phyloP scores from a whole-genome alignment of 2,329 filamentous ascomycete genomes.

The Phaeophleospora eucalypticola region DNA sequence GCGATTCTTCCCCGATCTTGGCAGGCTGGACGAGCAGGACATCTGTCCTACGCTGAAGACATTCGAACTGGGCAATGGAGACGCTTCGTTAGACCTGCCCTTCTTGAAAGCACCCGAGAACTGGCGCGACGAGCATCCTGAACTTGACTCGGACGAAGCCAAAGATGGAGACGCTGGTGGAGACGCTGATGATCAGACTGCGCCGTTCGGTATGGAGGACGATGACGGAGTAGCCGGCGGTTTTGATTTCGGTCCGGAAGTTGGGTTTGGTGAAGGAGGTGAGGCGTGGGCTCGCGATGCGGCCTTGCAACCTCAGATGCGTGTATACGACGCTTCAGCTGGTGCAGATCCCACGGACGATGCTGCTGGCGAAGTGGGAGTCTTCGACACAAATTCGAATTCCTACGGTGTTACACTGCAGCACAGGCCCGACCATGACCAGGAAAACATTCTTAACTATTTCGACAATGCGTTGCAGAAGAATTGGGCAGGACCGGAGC shows the following conservation, averaged over 20 bases:
- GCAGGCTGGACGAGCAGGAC: constrained; percentile 74
- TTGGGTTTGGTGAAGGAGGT: constrained; percentile 90
- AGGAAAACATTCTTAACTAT: constrained; percentile 95
- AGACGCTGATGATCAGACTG: constrained; percentile 40
- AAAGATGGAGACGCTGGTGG: constrained; percentile 48
- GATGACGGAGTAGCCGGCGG: constrained; percentile 65
- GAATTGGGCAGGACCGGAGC: constrained; percentile 97
- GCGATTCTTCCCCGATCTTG: constrained; percentile 82
- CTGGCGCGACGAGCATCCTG: constrained; percentile 61
- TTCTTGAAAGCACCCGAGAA: constrained; percentile 83
- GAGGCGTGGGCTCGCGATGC: constrained; percentile 93
- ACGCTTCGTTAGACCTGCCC: constrained; percentile 80
- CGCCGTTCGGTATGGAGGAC: constrained; percentile 59
- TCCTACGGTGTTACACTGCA: constrained; percentile 77
- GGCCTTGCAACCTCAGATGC: constrained; percentile 78
- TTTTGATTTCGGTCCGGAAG: constrained; percentile 57
- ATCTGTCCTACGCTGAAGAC: constrained; percentile 93
- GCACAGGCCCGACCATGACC: constrained; percentile 59
- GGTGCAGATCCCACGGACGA: constrained; percentile 52
- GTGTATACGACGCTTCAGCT: constrained; percentile 62
- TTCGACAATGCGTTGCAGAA: constrained; percentile 95
- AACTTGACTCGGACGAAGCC: constrained; percentile 56
- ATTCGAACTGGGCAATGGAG: constrained; percentile 84
- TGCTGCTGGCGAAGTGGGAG: constrained; percentile 44
- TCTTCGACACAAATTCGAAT: constrained; percentile 58